Percentiles rank a stretch among this genome's conserved stretches.
These are phyloP conservation scores for Gastrolobium bilobum DNA, from an alignment of 306 rosid species.

Conservation along the genomic window DNA sequence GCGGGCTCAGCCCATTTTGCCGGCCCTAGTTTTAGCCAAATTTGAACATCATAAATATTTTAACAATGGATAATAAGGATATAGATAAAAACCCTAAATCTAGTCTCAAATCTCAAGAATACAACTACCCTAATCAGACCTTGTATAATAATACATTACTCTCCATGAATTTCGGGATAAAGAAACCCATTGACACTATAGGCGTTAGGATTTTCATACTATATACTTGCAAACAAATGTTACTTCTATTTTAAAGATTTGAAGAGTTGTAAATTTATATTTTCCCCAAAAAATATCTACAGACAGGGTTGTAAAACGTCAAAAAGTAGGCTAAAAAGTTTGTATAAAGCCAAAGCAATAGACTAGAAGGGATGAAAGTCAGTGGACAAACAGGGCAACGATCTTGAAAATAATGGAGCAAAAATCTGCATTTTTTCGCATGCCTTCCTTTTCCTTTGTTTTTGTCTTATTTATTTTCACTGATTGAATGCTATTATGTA, in stretches of 20 bases:
- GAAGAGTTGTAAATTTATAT: no score
- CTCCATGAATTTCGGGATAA: slow-evolving; percentile 63
- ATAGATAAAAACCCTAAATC: no score
- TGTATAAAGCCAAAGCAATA: background rate
- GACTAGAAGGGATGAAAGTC: background rate
- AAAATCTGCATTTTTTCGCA: background rate
- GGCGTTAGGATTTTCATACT: slow-evolving; percentile 75
- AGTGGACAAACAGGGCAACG: background rate
- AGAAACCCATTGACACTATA: slow-evolving; percentile 84
- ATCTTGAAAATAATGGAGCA: background rate
- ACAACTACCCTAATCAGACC: no score
- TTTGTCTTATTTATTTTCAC: background rate
- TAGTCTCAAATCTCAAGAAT: no score
- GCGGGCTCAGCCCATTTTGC: no score
- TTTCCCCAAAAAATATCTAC: no score
- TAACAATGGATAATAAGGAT: no score
- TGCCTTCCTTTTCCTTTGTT: background rate
- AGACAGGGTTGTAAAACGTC: background rate
- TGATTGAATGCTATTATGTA: background rate
- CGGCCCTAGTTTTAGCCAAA: no score
- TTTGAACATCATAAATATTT: no score
- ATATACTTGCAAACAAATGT: no score
- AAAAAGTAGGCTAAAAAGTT: background rate
- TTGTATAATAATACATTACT: background rate
- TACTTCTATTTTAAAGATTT: no score